phyloP scores from a whole-genome alignment of 495 filamentous ascomycete genomes.

The Friedmanniomyces endolithicus region DNA sequence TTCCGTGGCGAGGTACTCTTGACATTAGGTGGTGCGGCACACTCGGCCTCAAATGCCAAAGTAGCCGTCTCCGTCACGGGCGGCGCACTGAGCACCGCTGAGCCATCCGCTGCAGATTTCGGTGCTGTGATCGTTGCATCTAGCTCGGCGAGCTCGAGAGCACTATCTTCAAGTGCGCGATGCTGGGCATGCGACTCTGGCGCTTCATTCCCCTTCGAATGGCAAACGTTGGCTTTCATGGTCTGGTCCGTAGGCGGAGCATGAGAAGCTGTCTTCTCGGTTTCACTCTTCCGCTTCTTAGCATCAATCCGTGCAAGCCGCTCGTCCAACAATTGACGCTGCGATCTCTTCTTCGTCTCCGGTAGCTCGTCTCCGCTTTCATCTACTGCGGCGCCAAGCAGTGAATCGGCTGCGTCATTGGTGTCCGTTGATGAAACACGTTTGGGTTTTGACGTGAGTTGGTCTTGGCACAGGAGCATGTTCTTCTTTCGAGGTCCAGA shows the following conservation, averaged over 20 bases:
- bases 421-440: background rate
- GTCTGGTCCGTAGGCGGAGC: background rate
- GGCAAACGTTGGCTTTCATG: background rate
- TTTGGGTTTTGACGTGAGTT: constrained; percentile 1
- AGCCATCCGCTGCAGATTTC: background rate
- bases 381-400: background rate
- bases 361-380: background rate
- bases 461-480: constrained; percentile 14
- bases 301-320: constrained; percentile 3
- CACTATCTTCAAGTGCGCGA: no score
- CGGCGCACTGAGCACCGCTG: background rate
- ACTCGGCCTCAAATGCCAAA: background rate
- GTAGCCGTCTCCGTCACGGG: background rate
- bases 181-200: no score
- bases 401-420: background rate
- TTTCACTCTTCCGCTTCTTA: background rate
- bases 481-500: constrained; percentile 12
- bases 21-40: background rate
- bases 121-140: background rate
- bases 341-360: background rate
- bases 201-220: no score
- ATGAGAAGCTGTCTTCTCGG: background rate
- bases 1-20: background rate
- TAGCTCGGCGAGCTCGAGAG: background rate
- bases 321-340: constrained; percentile 3